phyloP scores from a whole-genome alignment of 345 rosid species.

The Acer negundo region DNA sequence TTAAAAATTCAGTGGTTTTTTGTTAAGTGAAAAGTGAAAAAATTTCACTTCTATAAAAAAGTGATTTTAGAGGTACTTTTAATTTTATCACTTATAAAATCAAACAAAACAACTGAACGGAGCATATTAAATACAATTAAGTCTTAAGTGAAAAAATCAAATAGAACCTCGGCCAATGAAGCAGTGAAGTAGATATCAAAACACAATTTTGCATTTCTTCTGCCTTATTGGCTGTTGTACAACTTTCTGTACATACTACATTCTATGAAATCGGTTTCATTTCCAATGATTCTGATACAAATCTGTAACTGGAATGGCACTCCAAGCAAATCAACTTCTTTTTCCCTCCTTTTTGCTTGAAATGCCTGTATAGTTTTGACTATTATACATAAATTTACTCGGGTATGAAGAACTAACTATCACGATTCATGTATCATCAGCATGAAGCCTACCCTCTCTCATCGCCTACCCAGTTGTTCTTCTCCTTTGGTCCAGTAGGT shows the following conservation, averaged over 20 bases:
- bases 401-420: neutral
- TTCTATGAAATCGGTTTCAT: neutral
- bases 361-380: slow-evolving; percentile 5
- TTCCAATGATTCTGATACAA: neutral
- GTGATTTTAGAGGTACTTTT: too few species aligned
- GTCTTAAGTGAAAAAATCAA: too few species aligned
- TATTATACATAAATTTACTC: neutral
- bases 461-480: slow-evolving; percentile 86
- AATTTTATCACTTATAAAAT: too few species aligned
- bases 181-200: neutral
- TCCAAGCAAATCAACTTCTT: neutral
- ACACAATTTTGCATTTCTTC: neutral
- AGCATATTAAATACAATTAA: too few species aligned
- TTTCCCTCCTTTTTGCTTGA: neutral
- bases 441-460: slow-evolving; percentile 51
- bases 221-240: neutral
- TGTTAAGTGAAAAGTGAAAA: too few species aligned
- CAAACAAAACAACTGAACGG: too few species aligned
- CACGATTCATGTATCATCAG: neutral
- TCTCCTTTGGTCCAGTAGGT: slow-evolving; percentile 95
- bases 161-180: neutral
- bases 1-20: too few species aligned
- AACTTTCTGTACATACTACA: neutral
- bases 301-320: neutral
- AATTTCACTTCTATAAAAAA: too few species aligned